Evolutionary conservation across 495 filamentous ascomycete genomes (phyloP).

Genomic region (Daldinia concentrica): DNA sequence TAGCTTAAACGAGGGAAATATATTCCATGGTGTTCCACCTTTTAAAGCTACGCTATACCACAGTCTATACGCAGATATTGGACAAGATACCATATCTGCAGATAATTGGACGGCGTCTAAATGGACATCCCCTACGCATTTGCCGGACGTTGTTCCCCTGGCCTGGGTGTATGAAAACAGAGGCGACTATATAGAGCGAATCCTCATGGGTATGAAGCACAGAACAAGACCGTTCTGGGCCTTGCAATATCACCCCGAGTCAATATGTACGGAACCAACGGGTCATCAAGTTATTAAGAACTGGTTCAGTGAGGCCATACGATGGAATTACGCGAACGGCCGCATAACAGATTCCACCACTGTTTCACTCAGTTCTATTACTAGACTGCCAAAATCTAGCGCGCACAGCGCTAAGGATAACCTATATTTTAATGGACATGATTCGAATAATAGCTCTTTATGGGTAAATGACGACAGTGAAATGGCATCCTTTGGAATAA

Average conservation of each 20-base stretch:
- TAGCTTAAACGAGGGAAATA: slow-evolving; percentile 40
- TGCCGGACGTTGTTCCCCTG: slow-evolving; percentile 63
- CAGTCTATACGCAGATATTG: slow-evolving; percentile 76
- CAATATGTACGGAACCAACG: slow-evolving; percentile 80
- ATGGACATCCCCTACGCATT: slow-evolving; percentile 42
- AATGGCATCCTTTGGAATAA: slow-evolving; percentile 41
- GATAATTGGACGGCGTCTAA: slow-evolving; percentile 47
- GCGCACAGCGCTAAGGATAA: neutral
- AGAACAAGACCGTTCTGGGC: slow-evolving; percentile 82
- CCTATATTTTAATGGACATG: slow-evolving; percentile 5
- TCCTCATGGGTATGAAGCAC: slow-evolving; percentile 83
- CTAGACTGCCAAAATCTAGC: slow-evolving; percentile 25
- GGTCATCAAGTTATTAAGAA: slow-evolving; percentile 73
- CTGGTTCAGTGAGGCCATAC: slow-evolving; percentile 73
- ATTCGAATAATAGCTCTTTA: slow-evolving; percentile 9
- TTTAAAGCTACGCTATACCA: slow-evolving; percentile 87
- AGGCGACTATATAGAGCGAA: slow-evolving; percentile 57
- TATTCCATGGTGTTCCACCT: slow-evolving; percentile 61
- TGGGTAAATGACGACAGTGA: slow-evolving; percentile 16
- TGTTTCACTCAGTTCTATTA: slow-evolving; percentile 31
- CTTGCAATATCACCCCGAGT: slow-evolving; percentile 95
- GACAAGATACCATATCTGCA: slow-evolving; percentile 47
- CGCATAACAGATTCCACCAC: slow-evolving; percentile 11
- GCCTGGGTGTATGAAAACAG: slow-evolving; percentile 70
- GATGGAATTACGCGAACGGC: slow-evolving; percentile 58